Base-by-base conservation (phyloP, 345 rosid species). In the Bruguiera sexangula region DNA sequence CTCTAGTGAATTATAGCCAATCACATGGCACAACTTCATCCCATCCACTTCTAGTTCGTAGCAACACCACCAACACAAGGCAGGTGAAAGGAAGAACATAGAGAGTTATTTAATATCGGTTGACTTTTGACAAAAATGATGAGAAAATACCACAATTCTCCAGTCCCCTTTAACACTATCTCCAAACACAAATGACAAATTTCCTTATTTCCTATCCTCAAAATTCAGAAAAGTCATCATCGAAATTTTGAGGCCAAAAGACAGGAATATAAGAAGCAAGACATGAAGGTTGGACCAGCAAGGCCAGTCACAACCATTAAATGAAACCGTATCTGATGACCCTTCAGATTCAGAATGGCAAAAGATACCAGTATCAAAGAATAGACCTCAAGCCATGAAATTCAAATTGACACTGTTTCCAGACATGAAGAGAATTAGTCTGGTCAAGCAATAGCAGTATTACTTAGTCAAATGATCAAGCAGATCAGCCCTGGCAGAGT, bases 371-470 rank as follows among this genome's bases (percentile, higher is more conserved):
- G 8, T 26, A 29, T 51, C 60, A n/a, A 22, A 27, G 58, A 31
- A 43, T n/a, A 52, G 26, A 31, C 29, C 20, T 19, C 20, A 32
- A 31, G 50, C 34, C 11, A 27, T 4, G 62, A 60, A 50, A 48
- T 55, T 52, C 71, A 76, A 67, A 32, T 75, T 60, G 22, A 69
- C 39, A 72, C 46, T 27, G 55, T 70, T 22, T 36, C 31, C 22
- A 70, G 32, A 54, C 30, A 63, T 30, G 37, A 60, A 3, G 53
- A 27, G 22, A 60, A 10, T 20, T 26, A 27, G 27, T 61, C 62
- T 43, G 53, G 50, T 43, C 50, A 43, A 39, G 48, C 16, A 39
- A 43, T 43, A 64, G 48, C 4, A 59, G 21, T 20, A 62, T 52
- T 43, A 43, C 50, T 43, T 43, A 11, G 18, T 43, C 15, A 18